Percentiles rank a stretch among this genome's conserved stretches.
Evolutionary conservation across 768 basidiomycete genomes (phyloP).

Genomic region (Pleurotus ostreatus): DNA sequence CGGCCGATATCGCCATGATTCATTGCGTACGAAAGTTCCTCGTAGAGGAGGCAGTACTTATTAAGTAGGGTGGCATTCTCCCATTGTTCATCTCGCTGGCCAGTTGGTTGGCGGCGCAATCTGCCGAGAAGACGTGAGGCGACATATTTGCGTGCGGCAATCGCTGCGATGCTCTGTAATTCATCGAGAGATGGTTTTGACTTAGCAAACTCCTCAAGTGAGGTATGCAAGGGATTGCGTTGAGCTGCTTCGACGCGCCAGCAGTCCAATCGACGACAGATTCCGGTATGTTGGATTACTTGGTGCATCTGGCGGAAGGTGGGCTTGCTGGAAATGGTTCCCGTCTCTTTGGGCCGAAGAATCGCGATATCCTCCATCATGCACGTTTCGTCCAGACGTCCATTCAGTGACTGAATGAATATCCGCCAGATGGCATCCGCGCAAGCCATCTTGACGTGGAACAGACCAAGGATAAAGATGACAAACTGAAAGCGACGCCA

Average conservation of each 20-base stretch:
- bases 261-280: constrained; percentile 12
- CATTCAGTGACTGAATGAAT: constrained; percentile 14
- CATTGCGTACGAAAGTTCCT: constrained; percentile 24
- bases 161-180: constrained; percentile 13
- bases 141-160: constrained; percentile 12
- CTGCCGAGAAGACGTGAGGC: not conserved
- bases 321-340: constrained; percentile 18
- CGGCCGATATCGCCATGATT: constrained; percentile 27
- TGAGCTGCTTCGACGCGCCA: constrained; percentile 20
- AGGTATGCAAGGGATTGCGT: not conserved
- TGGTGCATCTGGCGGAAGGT: constrained; percentile 26
- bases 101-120: not conserved
- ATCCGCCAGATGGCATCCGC: constrained; percentile 21
- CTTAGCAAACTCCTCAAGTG: constrained; percentile 17
- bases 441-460: constrained; percentile 25
- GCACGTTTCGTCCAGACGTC: constrained; percentile 12
- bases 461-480: constrained; percentile 19
- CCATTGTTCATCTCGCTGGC: constrained; percentile 15
- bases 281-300: constrained; percentile 17
- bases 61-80: constrained; percentile 20
- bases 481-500: constrained; percentile 16
- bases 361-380: constrained; percentile 9
- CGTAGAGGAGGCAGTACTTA: constrained; percentile 24
- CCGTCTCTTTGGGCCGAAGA: constrained; percentile 22
- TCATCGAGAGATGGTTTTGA: constrained; percentile 17